Evolutionary conservation across 805 yeast genomes (phyloP), one percentile per base, ranked within the genome.

Genomic region (Schwanniomyces pseudopolymorphus): DNA sequence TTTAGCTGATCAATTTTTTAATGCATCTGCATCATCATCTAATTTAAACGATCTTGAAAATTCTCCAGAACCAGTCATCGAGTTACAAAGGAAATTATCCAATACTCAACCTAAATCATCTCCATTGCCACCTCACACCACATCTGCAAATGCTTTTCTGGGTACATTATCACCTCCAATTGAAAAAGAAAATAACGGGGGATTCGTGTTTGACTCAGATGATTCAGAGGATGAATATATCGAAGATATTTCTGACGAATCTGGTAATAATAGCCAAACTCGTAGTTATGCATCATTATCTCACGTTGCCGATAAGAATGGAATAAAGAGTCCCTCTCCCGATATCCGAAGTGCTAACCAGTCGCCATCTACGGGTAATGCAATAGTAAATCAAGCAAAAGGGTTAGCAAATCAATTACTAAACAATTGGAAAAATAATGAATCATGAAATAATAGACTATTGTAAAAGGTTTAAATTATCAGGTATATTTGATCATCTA

Each of bases 231-330:
- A 53, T 51, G 76, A 59, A 52, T 59, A 46, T 44, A 50, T 51
- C 14, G 66, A 57, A 33, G 58, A 61, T 43, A 48, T 25, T n/a
- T 14, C 20, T 7, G 16, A 43, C 5, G 25, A 35, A 4, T 35
- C 48, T 22, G 40, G 16, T 39, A 16, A 44, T 44, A 36, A 25
- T 47, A 31, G 33, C 46, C 22, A 43, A 42, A 33, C 39, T 21
- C 52, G 60, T 19, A 74, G 78, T 44, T 76, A 69, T 50, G 72
- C 77, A 19, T 70, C 80, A 1, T 58, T 77, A 39, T 72, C 77
- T 44, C 80, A 76, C 50, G 80, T 80, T 20, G 83, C 84, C 2
- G 81, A 75, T 25, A 62, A 61, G 41, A 70, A 61, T 48, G 74
- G 75, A 4, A 66, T 69, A 37, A 48, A 57, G 19, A 58, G 60